Base-by-base conservation (phyloP, 257 asterid species). In the Nicotiana sylvestris region DNA sequence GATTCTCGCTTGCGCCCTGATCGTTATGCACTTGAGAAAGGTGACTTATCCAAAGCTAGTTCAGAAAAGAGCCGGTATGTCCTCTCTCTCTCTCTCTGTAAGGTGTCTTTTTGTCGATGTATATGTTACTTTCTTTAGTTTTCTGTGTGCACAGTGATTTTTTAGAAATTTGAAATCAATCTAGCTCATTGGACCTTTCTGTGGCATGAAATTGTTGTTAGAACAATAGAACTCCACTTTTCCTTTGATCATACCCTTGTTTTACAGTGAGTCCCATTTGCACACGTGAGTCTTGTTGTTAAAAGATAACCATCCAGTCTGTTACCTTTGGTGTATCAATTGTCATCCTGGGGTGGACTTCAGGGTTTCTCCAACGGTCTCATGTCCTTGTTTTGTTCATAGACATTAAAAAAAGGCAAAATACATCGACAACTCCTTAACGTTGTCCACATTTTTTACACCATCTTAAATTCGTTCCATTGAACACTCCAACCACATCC, bases 1-100 rank as follows among this genome's bases (percentile, higher is more conserved):
- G 99, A 96, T 92, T 96, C 99, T 81, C 97, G 99, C 72, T 85
- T 96, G 83, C 98, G 99, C 61, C 98, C 98, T 77, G 98, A 94
- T 88, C 90, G 99, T 87, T 91, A 83, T 83, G 98, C 98, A 76
- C 98, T 96, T 85, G 99, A 96, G 93, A 91, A 92, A 85, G 98
- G 98, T 68, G 99, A 96, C 86, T 83, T 94, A 39, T 84, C 98
- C 80, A 96, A 91, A 89, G 97, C 98, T 83, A 97, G 99, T 70
- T 76, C 94, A 51, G 96, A 90, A 82, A 96, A 96, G 85, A 93
- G 96, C 99, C 93, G 97, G 99, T 96, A 46, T n/a, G 21, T 85
- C 61, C 66, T 35, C 39, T 67, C 77, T 81, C 27, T 49, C 69
- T 18, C 30, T 65, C 53, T 69, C 16, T 46, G 18, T 17, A 7